These are phyloP conservation scores for Flaveria brownii DNA, from an alignment of 129 eudicot genomes.

Conservation along the genomic window DNA sequence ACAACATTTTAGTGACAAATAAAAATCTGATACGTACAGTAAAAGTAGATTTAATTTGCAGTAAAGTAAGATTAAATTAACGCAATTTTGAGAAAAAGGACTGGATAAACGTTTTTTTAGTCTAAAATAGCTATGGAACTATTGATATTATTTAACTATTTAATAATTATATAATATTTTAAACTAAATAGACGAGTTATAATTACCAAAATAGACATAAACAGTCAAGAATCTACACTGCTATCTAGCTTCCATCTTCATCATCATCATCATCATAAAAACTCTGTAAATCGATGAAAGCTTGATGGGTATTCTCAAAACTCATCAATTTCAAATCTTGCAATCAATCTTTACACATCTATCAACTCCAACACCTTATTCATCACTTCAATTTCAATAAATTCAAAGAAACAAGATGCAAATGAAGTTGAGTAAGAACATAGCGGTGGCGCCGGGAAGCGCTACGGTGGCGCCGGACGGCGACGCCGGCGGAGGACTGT, in stretches of 20 bases:
- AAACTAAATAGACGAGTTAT: constrained; percentile 8
- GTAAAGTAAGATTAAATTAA: too few relatives aligned
- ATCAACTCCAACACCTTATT: constrained; percentile 1
- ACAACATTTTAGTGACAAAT: too few relatives aligned
- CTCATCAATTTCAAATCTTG: constrained; percentile 14
- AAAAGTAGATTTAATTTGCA: too few relatives aligned
- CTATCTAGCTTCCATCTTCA: constrained; percentile 18
- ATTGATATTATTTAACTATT: constrained; percentile 23
- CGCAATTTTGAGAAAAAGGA: too few relatives aligned
- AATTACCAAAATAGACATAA: constrained; percentile 27
- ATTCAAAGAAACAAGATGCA: constrained; percentile 22
- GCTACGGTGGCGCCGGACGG: constrained; percentile 26
- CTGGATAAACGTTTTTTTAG: too few relatives aligned
- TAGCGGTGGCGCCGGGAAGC: constrained; percentile 22
- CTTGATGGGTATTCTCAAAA: background rate
- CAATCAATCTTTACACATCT: background rate
- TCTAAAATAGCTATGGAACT: too few relatives aligned
- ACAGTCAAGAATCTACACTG: constrained; percentile 49
- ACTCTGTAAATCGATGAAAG: background rate
- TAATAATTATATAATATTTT: background rate
- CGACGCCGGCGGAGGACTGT: constrained; percentile 65
- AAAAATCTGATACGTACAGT: too few relatives aligned
- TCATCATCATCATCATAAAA: constrained; percentile 4
- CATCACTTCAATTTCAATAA: background rate
- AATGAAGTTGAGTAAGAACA: constrained; percentile 21